Evolutionary conservation across 2,329 filamentous ascomycete species (phyloP), one percentile per base, ranked within the genome.

Genomic region (Aspergillus glaucus): DNA sequence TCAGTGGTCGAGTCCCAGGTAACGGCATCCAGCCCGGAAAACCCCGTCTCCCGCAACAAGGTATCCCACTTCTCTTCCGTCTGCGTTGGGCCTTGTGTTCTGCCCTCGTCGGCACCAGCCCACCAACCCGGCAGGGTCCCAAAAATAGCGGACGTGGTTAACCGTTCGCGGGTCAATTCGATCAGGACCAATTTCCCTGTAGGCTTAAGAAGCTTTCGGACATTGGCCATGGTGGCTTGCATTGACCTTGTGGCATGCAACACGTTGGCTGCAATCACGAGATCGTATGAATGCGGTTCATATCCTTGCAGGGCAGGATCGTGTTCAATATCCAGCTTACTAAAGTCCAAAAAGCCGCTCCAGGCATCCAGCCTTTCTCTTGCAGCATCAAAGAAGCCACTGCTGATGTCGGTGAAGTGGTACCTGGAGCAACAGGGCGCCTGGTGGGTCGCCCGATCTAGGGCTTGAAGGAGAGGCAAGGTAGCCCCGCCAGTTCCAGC

Each of bases 121-220:
- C 66, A 70, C 68, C 65, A 71, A 1, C 66, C 67, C 2, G 64
- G 56, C 0, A 71, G 50, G 2, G 55, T 46, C 3, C 67, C 63
- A 41, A 69, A 62, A 2, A 62, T 52, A 43, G 5, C 47, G 10
- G 12, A 46, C 42, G 14, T 49, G 46, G 10, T 49, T 24, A 10
- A 46, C 30, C 8, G 8, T 6, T 6, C n/a, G 1, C 49, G 34
- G 14, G 57, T 64, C 7, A 68, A 50, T 50, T 79, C 75, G 2
- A 70, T 45, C 1, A 75, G 30, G 2, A 77, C 24, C 0, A 79
- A 59, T 43, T 71, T 69, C 0, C 75, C 76, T 0, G 72, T 74
- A 1, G 75, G 70, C 36, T 54, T 55, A 3, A 66, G 51, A 22
- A 66, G 46, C 1, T 30, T 47, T 1, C 56, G 51, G 1, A 64